phyloP scores from a whole-genome alignment of 2,329 filamentous ascomycete species.

The Colletotrichum musicola region DNA sequence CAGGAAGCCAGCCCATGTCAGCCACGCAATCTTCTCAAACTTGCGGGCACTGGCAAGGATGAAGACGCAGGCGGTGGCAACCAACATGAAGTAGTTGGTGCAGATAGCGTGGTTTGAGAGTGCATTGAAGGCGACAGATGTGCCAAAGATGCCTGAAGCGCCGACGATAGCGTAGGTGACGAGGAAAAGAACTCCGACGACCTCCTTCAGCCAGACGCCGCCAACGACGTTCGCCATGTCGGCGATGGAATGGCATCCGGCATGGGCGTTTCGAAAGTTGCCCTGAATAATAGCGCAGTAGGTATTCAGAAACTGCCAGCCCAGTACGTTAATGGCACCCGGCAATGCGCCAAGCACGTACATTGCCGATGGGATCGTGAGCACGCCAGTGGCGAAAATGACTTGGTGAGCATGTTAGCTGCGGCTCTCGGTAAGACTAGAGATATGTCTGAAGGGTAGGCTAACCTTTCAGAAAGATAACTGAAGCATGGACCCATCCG shows the following conservation, averaged over 20 bases:
- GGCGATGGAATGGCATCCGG: conserved; percentile 56
- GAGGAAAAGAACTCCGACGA: conserved; percentile 68
- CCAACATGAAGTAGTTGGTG: conserved; percentile 68
- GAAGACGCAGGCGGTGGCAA: conserved; percentile 64
- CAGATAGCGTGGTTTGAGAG: conserved; percentile 69
- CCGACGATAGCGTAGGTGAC: conserved; percentile 68
- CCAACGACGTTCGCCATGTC: conserved; percentile 71
- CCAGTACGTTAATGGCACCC: conserved; percentile 57
- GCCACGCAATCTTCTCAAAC: conserved; percentile 71
- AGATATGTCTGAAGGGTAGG: not conserved
- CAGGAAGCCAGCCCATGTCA: conserved; percentile 71
- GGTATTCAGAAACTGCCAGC: conserved; percentile 56
- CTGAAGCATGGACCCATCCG: conserved; percentile 59
- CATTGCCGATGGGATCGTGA: conserved; percentile 58
- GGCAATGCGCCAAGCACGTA: conserved; percentile 57
- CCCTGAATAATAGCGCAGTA: conserved; percentile 56
- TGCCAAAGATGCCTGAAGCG: conserved; percentile 69
- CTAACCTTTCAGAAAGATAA: conserved; percentile 60
- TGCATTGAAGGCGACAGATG: conserved; percentile 71
- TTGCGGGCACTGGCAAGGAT: conserved; percentile 66
- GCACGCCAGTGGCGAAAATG: conserved; percentile 58
- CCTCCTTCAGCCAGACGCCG: conserved; percentile 62
- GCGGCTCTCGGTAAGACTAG: not conserved
- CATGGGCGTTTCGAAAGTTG: conserved; percentile 54
- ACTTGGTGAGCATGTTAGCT: conserved; percentile 41